Evolutionary conservation across 345 rosid species (phyloP).

Genomic region (Populus euphratica): DNA sequence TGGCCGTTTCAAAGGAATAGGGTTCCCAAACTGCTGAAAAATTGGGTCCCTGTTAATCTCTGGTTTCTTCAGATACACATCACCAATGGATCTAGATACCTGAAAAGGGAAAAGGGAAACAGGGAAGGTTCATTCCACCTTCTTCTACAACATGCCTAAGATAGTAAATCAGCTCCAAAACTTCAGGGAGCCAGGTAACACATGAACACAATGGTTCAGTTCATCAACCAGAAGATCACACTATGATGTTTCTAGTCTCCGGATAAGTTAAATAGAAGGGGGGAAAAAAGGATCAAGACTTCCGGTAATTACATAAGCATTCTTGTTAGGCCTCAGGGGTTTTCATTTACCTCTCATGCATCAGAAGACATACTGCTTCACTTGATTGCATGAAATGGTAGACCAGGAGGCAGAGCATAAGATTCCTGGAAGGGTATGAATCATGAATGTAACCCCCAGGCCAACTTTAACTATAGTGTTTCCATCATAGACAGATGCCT

Average conservation of each 20-base stretch:
- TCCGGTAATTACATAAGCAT: background rate
- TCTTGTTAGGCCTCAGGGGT: background rate
- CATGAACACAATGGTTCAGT: background rate
- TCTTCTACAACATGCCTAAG: background rate
- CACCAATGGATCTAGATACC: slow-evolving; percentile 98
- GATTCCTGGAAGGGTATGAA: slow-evolving; percentile 43
- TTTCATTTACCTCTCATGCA: slow-evolving; percentile 30
- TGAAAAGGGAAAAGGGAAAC: slow-evolving; percentile 23
- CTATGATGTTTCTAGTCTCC: background rate
- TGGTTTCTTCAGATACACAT: slow-evolving; percentile 85
- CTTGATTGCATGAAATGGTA: slow-evolving; percentile 28
- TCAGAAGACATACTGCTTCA: slow-evolving; percentile 23
- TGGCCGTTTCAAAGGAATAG: slow-evolving; percentile 72
- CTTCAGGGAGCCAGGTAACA: background rate
- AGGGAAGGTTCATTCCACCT: slow-evolving; percentile 4
- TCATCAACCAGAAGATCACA: background rate
- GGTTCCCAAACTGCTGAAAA: slow-evolving; percentile 70
- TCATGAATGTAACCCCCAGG: slow-evolving; percentile 15
- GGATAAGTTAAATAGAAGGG: background rate
- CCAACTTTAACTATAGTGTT: slow-evolving; percentile 13
- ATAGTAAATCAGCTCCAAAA: background rate
- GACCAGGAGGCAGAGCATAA: slow-evolving; percentile 41
- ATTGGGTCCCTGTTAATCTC: slow-evolving; percentile 79
- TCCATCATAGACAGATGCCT: slow-evolving; percentile 1
- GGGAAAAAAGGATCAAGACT: slow-evolving; percentile 10